Evolutionary conservation across 176 grass and related monocot genomes (phyloP).

Genomic region (Hordeum marinum): DNA sequence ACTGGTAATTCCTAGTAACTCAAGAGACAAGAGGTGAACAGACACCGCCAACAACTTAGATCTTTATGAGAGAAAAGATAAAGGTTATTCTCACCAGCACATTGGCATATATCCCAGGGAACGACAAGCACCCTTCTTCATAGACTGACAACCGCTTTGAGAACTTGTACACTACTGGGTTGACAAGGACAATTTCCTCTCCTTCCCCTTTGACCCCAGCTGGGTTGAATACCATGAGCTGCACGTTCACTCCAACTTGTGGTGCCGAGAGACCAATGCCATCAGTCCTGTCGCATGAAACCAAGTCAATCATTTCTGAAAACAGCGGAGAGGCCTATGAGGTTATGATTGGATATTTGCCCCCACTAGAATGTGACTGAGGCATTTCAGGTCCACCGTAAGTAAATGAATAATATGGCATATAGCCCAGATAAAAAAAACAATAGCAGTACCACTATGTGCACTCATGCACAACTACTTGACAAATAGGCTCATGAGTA

Average conservation of each 20-base stretch:
- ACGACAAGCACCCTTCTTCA: slow-evolving; percentile 95
- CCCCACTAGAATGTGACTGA: not conserved
- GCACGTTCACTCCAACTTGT: slow-evolving; percentile 93
- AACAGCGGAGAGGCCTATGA: not conserved
- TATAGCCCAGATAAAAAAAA: not conserved
- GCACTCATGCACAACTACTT: too few relatives aligned
- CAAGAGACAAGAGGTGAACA: not conserved
- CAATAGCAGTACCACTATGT: not conserved
- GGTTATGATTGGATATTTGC: not conserved
- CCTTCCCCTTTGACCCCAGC: slow-evolving; percentile 79
- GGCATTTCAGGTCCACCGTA: not conserved
- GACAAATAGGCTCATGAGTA: not conserved
- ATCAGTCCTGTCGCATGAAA: slow-evolving; percentile 65
- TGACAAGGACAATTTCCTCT: slow-evolving; percentile 91
- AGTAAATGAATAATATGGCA: not conserved
- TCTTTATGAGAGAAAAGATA: not conserved
- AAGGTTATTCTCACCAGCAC: slow-evolving; percentile 51
- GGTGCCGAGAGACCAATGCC: slow-evolving; percentile 92
- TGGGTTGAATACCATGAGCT: slow-evolving; percentile 96
- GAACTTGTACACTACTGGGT: slow-evolving; percentile 77
- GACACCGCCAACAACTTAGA: not conserved
- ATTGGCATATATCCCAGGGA: slow-evolving; percentile 92
- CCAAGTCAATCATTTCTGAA: not conserved
- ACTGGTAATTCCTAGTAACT: too few relatives aligned
- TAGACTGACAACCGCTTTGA: slow-evolving; percentile 50